A percentile compares a stretch with the other conserved stretches of the same genome.
phyloP scores from a whole-genome alignment of 2,329 filamentous ascomycete species.

The Trichoderma koningii region DNA sequence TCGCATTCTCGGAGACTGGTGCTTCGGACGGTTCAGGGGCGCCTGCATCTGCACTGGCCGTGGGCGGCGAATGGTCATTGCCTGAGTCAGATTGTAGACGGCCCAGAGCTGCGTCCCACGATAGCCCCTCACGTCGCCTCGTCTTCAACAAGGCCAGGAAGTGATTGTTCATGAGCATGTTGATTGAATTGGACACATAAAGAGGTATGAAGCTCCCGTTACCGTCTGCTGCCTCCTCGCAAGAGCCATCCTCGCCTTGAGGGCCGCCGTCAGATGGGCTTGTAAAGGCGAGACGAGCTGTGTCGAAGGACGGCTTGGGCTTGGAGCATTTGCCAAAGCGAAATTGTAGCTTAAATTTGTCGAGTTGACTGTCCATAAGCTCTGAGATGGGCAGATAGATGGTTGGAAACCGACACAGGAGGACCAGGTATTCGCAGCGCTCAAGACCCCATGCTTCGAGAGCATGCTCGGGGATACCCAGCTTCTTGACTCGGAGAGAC shows the following conservation, averaged over 20 bases:
- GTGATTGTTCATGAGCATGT: slow-evolving; percentile 59
- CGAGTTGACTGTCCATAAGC: slow-evolving; percentile 47
- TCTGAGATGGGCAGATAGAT: slow-evolving; percentile 63
- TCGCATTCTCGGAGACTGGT: slow-evolving; percentile 23
- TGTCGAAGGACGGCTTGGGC: slow-evolving; percentile 67
- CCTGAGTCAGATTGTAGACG: slow-evolving; percentile 17
- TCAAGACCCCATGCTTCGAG: slow-evolving; percentile 76
- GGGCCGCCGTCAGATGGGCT: background rate
- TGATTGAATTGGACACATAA: slow-evolving; percentile 72
- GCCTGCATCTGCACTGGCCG: background rate
- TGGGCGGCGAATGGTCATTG: background rate
- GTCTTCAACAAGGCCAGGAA: slow-evolving; percentile 65
- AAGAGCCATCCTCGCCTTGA: background rate
- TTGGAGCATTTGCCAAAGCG: slow-evolving; percentile 69
- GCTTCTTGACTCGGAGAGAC: slow-evolving; percentile 68
- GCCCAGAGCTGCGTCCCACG: slow-evolving; percentile 57
- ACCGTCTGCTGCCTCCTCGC: background rate
- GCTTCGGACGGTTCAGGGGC: background rate
- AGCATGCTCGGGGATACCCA: slow-evolving; percentile 73
- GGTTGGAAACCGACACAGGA: slow-evolving; percentile 67
- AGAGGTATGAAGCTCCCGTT: slow-evolving; percentile 44
- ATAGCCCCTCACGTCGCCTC: slow-evolving; percentile 53
- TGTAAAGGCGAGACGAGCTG: slow-evolving; percentile 56
- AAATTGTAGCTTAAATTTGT: slow-evolving; percentile 51
- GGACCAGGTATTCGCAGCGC: slow-evolving; percentile 67